Evolutionary conservation across 306 rosid species (phyloP).

Genomic region (Astragalus membranaceus): DNA sequence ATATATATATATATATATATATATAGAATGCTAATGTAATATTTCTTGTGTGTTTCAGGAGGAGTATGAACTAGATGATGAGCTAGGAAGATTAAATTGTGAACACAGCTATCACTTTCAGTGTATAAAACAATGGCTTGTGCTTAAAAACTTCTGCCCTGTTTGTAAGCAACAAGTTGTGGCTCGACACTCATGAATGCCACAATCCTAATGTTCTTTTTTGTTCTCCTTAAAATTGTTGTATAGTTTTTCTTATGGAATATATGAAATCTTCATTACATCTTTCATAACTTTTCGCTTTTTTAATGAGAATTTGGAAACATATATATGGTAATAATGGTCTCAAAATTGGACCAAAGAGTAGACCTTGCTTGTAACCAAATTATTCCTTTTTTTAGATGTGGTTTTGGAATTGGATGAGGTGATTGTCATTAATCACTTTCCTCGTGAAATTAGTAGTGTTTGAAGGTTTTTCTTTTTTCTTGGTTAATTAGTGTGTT

Average conservation of each 20-base stretch:
- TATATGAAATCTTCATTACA: constrained; percentile 25
- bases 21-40: no score
- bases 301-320: constrained; percentile 5
- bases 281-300: constrained; percentile 26
- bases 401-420: no score
- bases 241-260: constrained; percentile 49
- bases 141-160: constrained; percentile 82
- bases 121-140: constrained; percentile 88
- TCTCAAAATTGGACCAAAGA: neutral
- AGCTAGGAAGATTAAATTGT: constrained; percentile 75
- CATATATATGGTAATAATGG: neutral
- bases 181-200: constrained; percentile 38
- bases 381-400: neutral
- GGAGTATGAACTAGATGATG: constrained; percentile 84
- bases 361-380: neutral
- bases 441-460: neutral
- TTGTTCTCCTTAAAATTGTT: constrained; percentile 21
- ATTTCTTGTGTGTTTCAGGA: constrained; percentile 58
- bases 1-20: no score
- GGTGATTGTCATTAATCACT: neutral
- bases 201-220: neutral
- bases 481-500: no score
- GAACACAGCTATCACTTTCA: constrained; percentile 73
- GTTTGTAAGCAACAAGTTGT: constrained; percentile 74
- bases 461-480: neutral